Percentiles rank a stretch among this genome's conserved stretches.
Evolutionary conservation across 192 early-diverging fungal species (phyloP).

Genomic region (Coemansia sp.): DNA sequence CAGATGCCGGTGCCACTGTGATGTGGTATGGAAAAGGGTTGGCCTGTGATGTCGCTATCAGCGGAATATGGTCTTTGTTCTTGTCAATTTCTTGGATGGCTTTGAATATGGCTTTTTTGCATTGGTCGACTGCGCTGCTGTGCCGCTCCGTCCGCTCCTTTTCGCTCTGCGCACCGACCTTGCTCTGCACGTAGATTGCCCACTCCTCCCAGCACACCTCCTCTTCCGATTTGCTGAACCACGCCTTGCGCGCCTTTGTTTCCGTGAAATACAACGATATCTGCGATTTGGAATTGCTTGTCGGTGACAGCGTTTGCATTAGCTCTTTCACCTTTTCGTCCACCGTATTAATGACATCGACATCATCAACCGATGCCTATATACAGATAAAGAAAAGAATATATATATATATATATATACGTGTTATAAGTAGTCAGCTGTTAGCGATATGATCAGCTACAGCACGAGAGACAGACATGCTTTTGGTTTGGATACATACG

Average conservation of each 20-base stretch:
- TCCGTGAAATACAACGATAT: conserved; percentile 47
- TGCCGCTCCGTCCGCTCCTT: conserved; percentile 25
- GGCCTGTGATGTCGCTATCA: conserved; percentile 31
- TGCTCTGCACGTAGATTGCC: conserved; percentile 22
- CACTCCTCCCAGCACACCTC: conserved; percentile 56
- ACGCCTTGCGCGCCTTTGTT: conserved; percentile 38
- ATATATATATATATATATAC: too few relatives aligned
- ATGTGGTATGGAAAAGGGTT: conserved; percentile 54
- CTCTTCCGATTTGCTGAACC: conserved; percentile 52
- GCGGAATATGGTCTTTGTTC: conserved; percentile 52
- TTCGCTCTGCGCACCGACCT: conserved; percentile 11
- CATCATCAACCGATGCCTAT: conserved; percentile 42
- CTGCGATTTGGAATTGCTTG: conserved; percentile 29
- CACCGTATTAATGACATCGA: conserved; percentile 19
- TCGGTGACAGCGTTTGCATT: conserved; percentile 32
- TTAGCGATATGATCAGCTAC: too few relatives aligned
- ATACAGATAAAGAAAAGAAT: background rate
- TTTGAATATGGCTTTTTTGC: conserved; percentile 26
- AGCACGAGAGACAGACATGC: too few relatives aligned
- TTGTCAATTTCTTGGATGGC: conserved; percentile 39
- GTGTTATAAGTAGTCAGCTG: too few relatives aligned
- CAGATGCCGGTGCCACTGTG: conserved; percentile 28
- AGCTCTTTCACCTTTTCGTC: conserved; percentile 37
- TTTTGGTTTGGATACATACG: conserved; percentile 12
- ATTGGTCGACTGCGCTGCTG: conserved; percentile 30